Percentiles rank a stretch among this genome's conserved stretches.
Evolutionary conservation across 1,284 basidiomycete genomes (phyloP).

Genomic region (Cystobasidium sp.): DNA sequence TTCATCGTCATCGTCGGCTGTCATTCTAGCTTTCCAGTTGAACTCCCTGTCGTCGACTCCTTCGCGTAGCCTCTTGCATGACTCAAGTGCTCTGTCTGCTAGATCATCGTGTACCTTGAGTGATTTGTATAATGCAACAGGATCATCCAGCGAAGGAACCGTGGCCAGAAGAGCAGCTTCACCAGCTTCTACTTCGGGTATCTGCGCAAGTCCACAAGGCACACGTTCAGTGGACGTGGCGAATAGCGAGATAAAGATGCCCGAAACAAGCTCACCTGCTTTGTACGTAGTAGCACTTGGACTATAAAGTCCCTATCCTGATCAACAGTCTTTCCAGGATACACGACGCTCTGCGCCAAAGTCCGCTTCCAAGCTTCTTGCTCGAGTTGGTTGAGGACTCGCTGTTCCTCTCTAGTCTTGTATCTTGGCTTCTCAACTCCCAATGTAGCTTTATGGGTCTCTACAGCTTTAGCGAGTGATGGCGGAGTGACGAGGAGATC

Average conservation of each 20-base stretch:
- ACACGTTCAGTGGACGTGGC: neutral
- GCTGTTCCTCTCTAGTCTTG: slow-evolving; percentile 44
- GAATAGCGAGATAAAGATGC: neutral
- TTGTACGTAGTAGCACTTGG: slow-evolving; percentile 40
- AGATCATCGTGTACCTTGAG: slow-evolving; percentile 40
- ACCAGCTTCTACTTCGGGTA: slow-evolving; percentile 38
- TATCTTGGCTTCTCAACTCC: slow-evolving; percentile 40
- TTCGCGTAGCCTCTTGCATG: slow-evolving; percentile 22
- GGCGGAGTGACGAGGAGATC: slow-evolving; percentile 42
- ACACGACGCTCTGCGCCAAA: slow-evolving; percentile 36
- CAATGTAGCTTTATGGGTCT: slow-evolving; percentile 37
- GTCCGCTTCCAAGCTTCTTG: slow-evolving; percentile 42
- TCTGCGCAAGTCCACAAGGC: neutral
- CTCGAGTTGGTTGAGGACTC: slow-evolving; percentile 27
- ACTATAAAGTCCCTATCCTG: slow-evolving; percentile 43
- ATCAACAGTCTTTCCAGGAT: slow-evolving; percentile 38
- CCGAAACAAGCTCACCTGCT: slow-evolving; percentile 31
- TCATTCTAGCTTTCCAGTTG: slow-evolving; percentile 35
- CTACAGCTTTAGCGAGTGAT: slow-evolving; percentile 34
- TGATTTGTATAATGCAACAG: slow-evolving; percentile 17
- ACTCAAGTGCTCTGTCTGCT: slow-evolving; percentile 36
- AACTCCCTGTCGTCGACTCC: slow-evolving; percentile 34
- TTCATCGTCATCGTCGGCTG: slow-evolving; percentile 29
- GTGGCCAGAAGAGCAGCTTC: slow-evolving; percentile 31
- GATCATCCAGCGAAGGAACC: slow-evolving; percentile 19